Evolutionary conservation across 2,329 filamentous ascomycete species (phyloP).

Genomic region (Ascosphaera pollenicola): DNA sequence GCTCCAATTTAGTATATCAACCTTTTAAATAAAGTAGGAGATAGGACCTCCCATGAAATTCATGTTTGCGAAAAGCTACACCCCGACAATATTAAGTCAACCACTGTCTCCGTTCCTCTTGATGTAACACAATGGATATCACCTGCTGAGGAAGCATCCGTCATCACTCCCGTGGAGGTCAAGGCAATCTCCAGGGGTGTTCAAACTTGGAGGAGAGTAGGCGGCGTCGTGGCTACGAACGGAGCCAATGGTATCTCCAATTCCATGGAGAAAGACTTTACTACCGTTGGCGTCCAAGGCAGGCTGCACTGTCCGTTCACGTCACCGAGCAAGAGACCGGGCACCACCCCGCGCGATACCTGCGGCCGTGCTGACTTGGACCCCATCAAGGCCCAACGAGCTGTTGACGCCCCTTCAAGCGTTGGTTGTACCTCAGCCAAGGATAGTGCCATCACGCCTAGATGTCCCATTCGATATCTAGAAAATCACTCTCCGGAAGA

Average conservation of each 20-base stretch:
- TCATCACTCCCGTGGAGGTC: conserved; percentile 6
- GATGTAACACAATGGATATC: conserved; percentile 4
- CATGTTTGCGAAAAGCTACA: conserved; percentile 9
- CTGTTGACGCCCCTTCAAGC: conserved; percentile 20
- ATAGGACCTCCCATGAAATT: conserved; percentile 11
- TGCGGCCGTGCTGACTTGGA: conserved; percentile 35
- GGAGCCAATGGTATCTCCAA: conserved; percentile 18
- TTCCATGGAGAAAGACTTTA: conserved; percentile 75
- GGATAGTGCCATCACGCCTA: conserved; percentile 25
- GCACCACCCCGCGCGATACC: conserved; percentile 17
- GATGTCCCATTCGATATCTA: conserved; percentile 82
- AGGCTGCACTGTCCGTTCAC: conserved; percentile 65
- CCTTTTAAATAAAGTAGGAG: conserved; percentile 1
- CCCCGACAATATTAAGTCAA: not conserved
- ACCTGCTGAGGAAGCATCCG: conserved; percentile 4
- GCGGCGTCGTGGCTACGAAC: conserved; percentile 7
- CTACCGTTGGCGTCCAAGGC: conserved; percentile 50
- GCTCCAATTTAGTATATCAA: not conserved
- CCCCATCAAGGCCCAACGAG: conserved; percentile 27
- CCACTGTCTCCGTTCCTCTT: not conserved
- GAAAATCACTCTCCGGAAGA: conserved; percentile 87
- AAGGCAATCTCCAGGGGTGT: conserved; percentile 17
- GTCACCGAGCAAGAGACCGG: conserved; percentile 22
- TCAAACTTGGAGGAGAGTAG: conserved; percentile 18
- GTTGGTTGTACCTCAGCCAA: conserved; percentile 19